phyloP scores from a whole-genome alignment of 768 basidiomycete genomes.

The Chalciporus sphaerocephalus region DNA sequence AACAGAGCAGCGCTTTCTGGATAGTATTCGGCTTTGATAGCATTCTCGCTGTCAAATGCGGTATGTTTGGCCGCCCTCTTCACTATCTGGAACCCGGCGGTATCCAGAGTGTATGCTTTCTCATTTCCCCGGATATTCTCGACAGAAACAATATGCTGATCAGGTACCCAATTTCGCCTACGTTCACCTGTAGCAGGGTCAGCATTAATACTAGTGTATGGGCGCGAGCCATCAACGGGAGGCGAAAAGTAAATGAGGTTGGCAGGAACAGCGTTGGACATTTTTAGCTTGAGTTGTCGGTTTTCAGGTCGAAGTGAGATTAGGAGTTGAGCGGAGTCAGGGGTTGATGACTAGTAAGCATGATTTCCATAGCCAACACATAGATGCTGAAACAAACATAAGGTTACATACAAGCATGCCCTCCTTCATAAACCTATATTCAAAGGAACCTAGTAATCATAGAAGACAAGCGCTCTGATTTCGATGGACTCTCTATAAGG shows the following conservation, averaged over 20 bases:
- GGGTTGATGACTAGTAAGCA: no score
- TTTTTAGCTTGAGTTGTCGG: not conserved
- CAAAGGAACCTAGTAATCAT: conserved; percentile 18
- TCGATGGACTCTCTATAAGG: conserved; percentile 35
- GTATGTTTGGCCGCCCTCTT: conserved; percentile 21
- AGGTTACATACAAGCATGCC: not conserved
- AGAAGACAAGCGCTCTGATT: conserved; percentile 35
- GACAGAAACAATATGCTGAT: conserved; percentile 15
- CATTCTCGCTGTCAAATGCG: conserved; percentile 33
- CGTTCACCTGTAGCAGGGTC: conserved; percentile 13
- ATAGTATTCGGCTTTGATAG: conserved; percentile 37
- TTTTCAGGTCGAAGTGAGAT: no score
- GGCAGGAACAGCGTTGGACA: not conserved
- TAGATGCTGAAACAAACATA: not conserved
- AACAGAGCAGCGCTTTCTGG: conserved; percentile 36
- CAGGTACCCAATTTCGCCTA: conserved; percentile 22
- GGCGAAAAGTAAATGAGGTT: conserved; percentile 16
- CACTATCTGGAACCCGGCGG: conserved; percentile 35
- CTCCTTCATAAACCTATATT: no score
- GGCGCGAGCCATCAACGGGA: conserved; percentile 17
- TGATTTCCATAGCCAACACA: no score
- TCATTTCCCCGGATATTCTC: conserved; percentile 37
- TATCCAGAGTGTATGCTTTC: conserved; percentile 29
- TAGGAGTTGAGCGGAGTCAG: no score
- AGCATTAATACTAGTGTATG: conserved; percentile 15